Evolutionary conservation across 257 asterid genomes (phyloP), one percentile per base, ranked within the genome.

Genomic region (Penstemon eatonii): DNA sequence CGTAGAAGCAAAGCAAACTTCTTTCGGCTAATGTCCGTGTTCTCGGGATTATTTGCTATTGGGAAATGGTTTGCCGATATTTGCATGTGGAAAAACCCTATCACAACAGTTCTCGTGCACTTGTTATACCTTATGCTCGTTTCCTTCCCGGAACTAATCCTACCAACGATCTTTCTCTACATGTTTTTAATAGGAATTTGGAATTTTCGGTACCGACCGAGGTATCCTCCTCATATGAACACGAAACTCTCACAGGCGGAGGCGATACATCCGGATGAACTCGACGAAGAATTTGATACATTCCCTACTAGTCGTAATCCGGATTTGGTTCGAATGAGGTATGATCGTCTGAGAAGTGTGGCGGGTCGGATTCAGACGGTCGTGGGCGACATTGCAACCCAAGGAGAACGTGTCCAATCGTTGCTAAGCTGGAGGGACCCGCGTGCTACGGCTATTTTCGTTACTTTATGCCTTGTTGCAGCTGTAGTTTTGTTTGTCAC

Each of bases 151-250:
- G 97, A 92, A 42, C 76, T 90, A 67, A 90, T 92, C 54, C 82
- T 92, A 0, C 96, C 98, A 0, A 92, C 98, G 0, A 55, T 82
- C 50, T 92, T 92, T 78, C 89, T 92, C 4, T 91, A 89, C 87
- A 86, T 89, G 97, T 91, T 89, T 69, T 82, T 91, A 4, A 91
- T 91, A 15, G 97, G 97, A 47, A 68, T 91, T 42, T 91, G 97
- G 97, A 91, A 91, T 55, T 91, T 85, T 65, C 77, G 93, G 11
- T 79, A 80, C 82, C 86, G 97, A 0, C 91, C 97, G 0, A 69
- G 97, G 82, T 88, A 86, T 67, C 97, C 96, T 36, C 97, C 97
- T 18, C 97, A 91, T 86, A 91, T 91, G 97, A 91, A 88, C 91
- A 88, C 95, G 0, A 86, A 82, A 63, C 70, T 91, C 52, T 91